Evolutionary conservation across 2,329 filamentous ascomycete genomes (phyloP).

Genomic region (Podosphaera leucotricha): DNA sequence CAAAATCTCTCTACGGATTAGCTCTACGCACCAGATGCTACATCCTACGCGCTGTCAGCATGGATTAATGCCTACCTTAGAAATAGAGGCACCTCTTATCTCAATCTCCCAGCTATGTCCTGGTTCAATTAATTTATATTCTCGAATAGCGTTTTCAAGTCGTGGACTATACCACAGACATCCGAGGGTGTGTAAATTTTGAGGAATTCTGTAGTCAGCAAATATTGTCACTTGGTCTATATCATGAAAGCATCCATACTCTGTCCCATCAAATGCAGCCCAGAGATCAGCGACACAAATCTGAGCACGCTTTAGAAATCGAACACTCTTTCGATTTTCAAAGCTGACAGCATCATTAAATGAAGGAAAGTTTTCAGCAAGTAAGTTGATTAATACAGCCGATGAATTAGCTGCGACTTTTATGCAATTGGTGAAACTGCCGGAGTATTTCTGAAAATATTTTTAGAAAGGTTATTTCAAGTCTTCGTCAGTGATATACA

Average conservation of each 20-base stretch:
- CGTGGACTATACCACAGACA: slow-evolving; percentile 68
- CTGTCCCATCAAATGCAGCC: slow-evolving; percentile 74
- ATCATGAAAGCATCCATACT: slow-evolving; percentile 62
- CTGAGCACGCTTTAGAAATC: slow-evolving; percentile 81
- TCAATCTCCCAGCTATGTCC: slow-evolving; percentile 69
- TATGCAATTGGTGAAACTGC: slow-evolving; percentile 52
- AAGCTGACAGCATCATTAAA: slow-evolving; percentile 66
- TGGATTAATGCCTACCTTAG: background rate
- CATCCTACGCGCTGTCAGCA: slow-evolving; percentile 31
- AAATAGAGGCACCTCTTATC: background rate
- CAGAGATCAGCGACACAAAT: slow-evolving; percentile 91
- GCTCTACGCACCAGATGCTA: slow-evolving; percentile 88
- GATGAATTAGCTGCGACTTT: slow-evolving; percentile 55
- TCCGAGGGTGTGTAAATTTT: slow-evolving; percentile 66
- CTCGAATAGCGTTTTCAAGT: slow-evolving; percentile 45
- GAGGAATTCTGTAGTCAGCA: slow-evolving; percentile 89
- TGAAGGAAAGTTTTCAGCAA: slow-evolving; percentile 49
- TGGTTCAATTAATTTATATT: slow-evolving; percentile 38
- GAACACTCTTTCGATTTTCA: slow-evolving; percentile 46
- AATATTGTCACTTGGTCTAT: slow-evolving; percentile 97
- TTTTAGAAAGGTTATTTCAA: background rate
- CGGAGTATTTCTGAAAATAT: slow-evolving; percentile 40
- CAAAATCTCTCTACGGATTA: slow-evolving; percentile 62
- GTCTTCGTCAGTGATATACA: slow-evolving; percentile 7
- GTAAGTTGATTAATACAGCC: slow-evolving; percentile 60